These are phyloP conservation scores for Lablab purpureus DNA, from an alignment of 306 rosid genomes.

Conservation along the genomic window DNA sequence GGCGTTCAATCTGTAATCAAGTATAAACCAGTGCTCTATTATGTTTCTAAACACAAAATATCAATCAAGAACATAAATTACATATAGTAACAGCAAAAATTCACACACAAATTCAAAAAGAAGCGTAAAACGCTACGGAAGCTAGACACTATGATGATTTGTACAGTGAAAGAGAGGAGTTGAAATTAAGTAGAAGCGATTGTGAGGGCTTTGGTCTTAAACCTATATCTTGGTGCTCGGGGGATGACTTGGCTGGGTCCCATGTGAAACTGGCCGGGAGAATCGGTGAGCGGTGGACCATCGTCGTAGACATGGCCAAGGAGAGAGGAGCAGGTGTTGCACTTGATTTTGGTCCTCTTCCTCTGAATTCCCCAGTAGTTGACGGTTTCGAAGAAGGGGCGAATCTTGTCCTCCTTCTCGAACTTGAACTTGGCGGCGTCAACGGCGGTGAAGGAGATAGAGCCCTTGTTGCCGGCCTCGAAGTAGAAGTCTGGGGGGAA, in stretches of 20 bases:
- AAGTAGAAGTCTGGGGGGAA: conserved; percentile 78
- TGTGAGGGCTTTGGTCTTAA: conserved; percentile 82
- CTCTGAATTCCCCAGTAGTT: conserved; percentile 94
- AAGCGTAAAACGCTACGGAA: background rate
- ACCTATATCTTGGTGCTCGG: conserved; percentile 76
- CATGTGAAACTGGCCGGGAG: conserved; percentile 78
- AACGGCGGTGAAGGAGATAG: conserved; percentile 74
- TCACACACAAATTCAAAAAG: background rate
- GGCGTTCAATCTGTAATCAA: background rate
- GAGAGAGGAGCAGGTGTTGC: conserved; percentile 59
- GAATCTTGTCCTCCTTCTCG: conserved; percentile 82
- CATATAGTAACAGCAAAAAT: background rate
- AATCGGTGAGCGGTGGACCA: conserved; percentile 74
- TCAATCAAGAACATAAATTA: too few relatives aligned
- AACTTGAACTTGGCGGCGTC: conserved; percentile 72
- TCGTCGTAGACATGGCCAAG: conserved; percentile 85
- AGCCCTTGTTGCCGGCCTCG: conserved; percentile 88
- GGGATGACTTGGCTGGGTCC: conserved; percentile 98
- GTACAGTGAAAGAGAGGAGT: background rate
- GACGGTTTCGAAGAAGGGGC: conserved; percentile 81
- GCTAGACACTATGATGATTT: background rate
- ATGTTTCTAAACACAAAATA: background rate
- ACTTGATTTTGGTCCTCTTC: conserved; percentile 84
- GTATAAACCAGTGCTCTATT: background rate
- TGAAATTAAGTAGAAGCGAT: conserved; percentile 48